Evolutionary conservation across 805 yeast genomes (phyloP), one percentile per base, ranked within the genome.

Genomic region (Wickerhamomyces hampshirensis): DNA sequence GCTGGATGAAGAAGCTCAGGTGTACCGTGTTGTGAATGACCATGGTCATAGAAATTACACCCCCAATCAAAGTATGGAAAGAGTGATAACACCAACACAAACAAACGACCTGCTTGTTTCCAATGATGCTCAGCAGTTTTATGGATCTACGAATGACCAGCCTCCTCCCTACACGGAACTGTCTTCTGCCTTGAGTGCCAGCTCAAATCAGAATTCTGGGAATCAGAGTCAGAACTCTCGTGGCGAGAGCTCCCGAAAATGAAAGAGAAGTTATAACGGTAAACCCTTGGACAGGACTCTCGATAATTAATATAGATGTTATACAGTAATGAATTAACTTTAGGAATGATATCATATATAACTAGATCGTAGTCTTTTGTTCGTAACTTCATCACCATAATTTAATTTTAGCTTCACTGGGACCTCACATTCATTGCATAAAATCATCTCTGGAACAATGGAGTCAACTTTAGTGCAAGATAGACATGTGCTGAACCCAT

Each of bases 1-100:
- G 13, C 28, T 47, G n/a, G 21, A 5, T 32, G 60, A 47, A 16
- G 63, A 58, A 39, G 21, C 48, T 2, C 53, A 50, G 31, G 27
- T 35, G 6, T 46, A 46, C 17, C 33, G 38, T n/a, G 45, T 33
- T 11, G 36, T 35, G 2, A 29, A 29, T 14, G 40, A 33, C 18
- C 28, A 37, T 38, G 27, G 21, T 8, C 24, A 21, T 7, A 21
- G 11, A 8, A 11, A 8, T 21, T 21, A 29, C 16, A 29, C 31
- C 23, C 13, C n/a, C n/a, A n/a, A 23, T 29, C 24, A 21, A 23
- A 18, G 30, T n/a, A 30, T 41, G 14, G 31, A 34, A 10, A 41
- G 46, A 24, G 48, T 41, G 14, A 26, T 35, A 12, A 41, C 40
- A 3, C 36, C 35, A 11, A 33, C 47, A 3, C 47, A 47, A 18